These are phyloP conservation scores for Candida sp. DNA, from an alignment of 1,139 yeast genomes.

Conservation along the genomic window DNA sequence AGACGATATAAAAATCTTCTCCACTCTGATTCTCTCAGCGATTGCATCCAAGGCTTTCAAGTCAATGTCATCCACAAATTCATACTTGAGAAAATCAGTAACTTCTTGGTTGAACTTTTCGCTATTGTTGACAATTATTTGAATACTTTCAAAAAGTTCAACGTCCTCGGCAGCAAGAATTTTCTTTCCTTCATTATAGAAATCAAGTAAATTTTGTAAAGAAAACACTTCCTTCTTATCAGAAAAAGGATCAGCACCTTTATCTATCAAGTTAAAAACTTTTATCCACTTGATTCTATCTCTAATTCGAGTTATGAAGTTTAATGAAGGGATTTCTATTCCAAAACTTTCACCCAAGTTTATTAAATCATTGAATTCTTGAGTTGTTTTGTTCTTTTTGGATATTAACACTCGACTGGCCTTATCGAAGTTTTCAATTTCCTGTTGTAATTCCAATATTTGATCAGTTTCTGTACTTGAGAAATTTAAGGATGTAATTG, in stretches of 20 bases:
- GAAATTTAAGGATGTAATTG: conserved; percentile 49
- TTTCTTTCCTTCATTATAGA: conserved; percentile 40
- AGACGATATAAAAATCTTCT: conserved; percentile 24
- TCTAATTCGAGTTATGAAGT: conserved; percentile 45
- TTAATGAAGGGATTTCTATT: conserved; percentile 49
- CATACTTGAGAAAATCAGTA: conserved; percentile 19
- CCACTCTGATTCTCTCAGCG: conserved; percentile 20
- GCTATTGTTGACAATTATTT: conserved; percentile 26
- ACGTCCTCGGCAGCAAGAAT: conserved; percentile 28
- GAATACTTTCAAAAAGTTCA: conserved; percentile 17
- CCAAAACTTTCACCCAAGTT: conserved; percentile 60
- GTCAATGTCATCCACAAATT: conserved; percentile 22
- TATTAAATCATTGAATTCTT: conserved; percentile 45
- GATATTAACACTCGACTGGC: conserved; percentile 40
- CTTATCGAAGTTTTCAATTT: conserved; percentile 52
- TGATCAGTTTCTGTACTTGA: conserved; percentile 59
- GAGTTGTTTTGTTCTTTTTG: conserved; percentile 21
- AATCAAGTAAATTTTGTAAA: conserved; percentile 29
- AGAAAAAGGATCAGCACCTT: conserved; percentile 41
- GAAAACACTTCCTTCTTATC: conserved; percentile 36
- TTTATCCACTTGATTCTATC: conserved; percentile 50
- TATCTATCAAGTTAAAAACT: conserved; percentile 26
- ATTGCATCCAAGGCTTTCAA: conserved; percentile 16
- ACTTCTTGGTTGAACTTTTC: conserved; percentile 26
- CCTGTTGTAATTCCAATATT: conserved; percentile 49